Evolutionary conservation across 2,329 filamentous ascomycete genomes (phyloP), one percentile per base, ranked within the genome.

Genomic region (Daldinia sp.): DNA sequence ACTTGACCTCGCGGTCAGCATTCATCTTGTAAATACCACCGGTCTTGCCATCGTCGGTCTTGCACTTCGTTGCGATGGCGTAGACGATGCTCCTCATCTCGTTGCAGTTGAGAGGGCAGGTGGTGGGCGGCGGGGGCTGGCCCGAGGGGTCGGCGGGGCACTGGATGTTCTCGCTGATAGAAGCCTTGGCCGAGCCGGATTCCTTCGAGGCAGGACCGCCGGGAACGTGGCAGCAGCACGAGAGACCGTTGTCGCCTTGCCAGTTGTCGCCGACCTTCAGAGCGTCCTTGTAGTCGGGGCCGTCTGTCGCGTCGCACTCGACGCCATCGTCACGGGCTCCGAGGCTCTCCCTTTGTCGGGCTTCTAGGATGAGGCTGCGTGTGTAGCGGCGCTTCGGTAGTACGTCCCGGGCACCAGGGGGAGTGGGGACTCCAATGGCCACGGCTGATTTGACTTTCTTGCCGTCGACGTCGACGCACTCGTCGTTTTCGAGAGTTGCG

Each of bases 61-160:
- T 63, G 23, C 61, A 61, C 47, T 61, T 60, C 3, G 61, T 61
- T 10, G 61, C 61, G 23, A 64, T 64, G 15, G 61, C 61, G 34
- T 64, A 64, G 39, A 61, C 32, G 21, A 49, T 52, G 35, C 51
- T 37, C 25, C 61, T 41, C 61, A 61, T 56, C 37, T 7, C 2
- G 34, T 60, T 64, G 51, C 61, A 64, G 47, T 52, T 64, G 37
- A 64, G 10, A 8, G 57, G 61, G 41, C 57, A 60, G 13, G 23
- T 23, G 8, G 51, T 48, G 2, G 51, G 35, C 4, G 61, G 51
- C 9, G 57, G 61, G 4, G 51, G 47, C 51, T 19, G 29, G 9
- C 61, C 61, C 9, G 56, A 61, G 4, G 61, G 57, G 17, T 53
- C 48, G 10, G 32, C 51, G 4, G 56, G 61, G 41, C 61, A 60